phyloP scores from a whole-genome alignment of 106 monocot species.

The Platanthera zijinensis region DNA sequence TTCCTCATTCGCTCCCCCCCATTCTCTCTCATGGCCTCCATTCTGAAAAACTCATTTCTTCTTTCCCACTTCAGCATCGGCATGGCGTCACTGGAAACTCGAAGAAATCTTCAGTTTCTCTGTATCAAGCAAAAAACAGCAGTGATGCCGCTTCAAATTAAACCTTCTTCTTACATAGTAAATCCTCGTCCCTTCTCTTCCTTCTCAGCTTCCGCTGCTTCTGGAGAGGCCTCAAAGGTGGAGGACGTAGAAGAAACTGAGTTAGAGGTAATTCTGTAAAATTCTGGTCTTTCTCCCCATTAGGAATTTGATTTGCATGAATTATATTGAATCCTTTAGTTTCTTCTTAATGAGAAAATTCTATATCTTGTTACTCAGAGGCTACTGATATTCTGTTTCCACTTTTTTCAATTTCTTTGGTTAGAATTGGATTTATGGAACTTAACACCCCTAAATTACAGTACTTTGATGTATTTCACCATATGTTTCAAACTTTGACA shows the following conservation, averaged over 20 bases:
- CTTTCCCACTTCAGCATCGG: not conserved
- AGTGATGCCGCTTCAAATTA: not conserved
- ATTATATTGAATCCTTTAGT: too few relatives aligned
- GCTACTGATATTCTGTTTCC: too few relatives aligned
- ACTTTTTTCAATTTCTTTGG: too few relatives aligned
- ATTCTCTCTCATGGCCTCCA: constrained; percentile 1
- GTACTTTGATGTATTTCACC: too few relatives aligned
- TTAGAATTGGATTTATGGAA: too few relatives aligned
- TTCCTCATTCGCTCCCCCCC: too few relatives aligned
- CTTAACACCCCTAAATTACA: too few relatives aligned
- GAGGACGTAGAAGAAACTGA: not conserved
- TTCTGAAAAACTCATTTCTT: not conserved
- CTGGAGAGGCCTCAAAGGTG: not conserved
- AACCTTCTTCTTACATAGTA: not conserved
- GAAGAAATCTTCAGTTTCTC: not conserved
- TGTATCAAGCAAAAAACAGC: not conserved
- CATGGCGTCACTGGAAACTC: not conserved
- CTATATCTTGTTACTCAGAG: too few relatives aligned
- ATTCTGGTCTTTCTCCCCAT: not conserved
- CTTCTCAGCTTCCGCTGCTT: not conserved
- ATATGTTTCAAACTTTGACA: too few relatives aligned
- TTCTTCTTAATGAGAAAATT: too few relatives aligned
- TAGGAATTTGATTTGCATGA: too few relatives aligned
- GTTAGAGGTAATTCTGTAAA: not conserved
- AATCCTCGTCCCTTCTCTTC: not conserved